phyloP scores from a whole-genome alignment of 352 stramenopile species.

The Globisporangium yorkense region DNA sequence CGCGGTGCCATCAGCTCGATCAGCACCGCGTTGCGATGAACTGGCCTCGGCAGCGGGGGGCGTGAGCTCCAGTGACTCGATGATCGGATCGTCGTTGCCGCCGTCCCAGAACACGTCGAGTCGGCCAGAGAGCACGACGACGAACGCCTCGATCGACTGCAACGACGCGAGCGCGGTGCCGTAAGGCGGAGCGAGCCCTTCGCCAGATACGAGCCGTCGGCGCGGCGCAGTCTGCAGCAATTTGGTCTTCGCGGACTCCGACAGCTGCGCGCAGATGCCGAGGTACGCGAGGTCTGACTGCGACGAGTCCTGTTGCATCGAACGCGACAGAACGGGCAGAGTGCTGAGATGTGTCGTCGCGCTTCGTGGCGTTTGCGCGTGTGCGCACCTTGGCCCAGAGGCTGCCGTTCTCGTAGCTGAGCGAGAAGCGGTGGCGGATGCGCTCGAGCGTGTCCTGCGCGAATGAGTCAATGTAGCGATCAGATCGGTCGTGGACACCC shows the following conservation, averaged over 20 bases:
- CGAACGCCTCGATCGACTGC: conserved; percentile 15
- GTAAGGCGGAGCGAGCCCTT: conserved; percentile 14
- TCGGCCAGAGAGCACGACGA: conserved; percentile 30
- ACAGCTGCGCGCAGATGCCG: conserved; percentile 34
- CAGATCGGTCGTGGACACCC: not conserved
- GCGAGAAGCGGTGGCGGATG: conserved; percentile 17
- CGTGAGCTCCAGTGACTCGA: not conserved
- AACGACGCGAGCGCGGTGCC: not conserved
- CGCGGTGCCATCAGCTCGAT: not conserved
- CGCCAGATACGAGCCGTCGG: conserved; percentile 11
- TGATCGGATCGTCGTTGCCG: conserved; percentile 4
- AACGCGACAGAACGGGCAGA: not conserved
- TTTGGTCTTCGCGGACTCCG: conserved; percentile 19
- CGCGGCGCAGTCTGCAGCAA: conserved; percentile 25
- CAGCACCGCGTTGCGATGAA: not conserved
- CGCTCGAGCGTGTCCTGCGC: conserved; percentile 11
- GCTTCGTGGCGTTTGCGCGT: not conserved
- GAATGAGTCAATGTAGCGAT: not conserved
- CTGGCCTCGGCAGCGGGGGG: not conserved
- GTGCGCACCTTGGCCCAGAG: conserved; percentile 8
- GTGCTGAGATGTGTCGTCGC: not conserved
- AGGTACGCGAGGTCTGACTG: conserved; percentile 33
- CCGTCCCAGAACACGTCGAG: conserved; percentile 46
- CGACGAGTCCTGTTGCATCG: conserved; percentile 18
- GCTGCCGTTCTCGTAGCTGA: conserved; percentile 21